Conservation (phyloP, 2,329 filamentous ascomycete species). For the Xylaria sp. region DNA sequence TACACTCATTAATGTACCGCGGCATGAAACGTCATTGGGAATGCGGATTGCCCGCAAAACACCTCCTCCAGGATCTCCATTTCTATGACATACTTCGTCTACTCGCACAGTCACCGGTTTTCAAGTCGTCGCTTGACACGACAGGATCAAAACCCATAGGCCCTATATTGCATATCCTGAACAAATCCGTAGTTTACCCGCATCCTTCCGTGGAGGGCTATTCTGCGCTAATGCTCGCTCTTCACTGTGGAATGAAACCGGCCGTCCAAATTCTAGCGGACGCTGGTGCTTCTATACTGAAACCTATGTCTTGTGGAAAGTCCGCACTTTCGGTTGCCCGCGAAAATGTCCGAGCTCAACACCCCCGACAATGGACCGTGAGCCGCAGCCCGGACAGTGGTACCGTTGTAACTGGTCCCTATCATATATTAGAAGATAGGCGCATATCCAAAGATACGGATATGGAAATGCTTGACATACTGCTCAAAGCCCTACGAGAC, state of each 20-base stretch:
- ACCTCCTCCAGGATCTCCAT: slow-evolving; percentile 3
- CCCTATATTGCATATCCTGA: background rate
- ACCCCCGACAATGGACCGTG: slow-evolving; percentile 18
- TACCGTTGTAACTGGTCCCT: too few relatives aligned
- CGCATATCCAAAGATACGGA: slow-evolving; percentile 27
- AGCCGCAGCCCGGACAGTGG: background rate
- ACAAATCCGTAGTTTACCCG: background rate
- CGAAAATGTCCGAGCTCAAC: slow-evolving; percentile 17
- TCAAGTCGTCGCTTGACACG: background rate
- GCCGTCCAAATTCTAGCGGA: slow-evolving; percentile 30
- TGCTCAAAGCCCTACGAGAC: slow-evolving; percentile 28
- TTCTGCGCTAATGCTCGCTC: slow-evolving; percentile 29
- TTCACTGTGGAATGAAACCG: slow-evolving; percentile 29
- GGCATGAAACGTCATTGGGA: background rate
- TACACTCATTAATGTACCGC: background rate
- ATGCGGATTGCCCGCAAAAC: background rate
- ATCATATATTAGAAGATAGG: background rate
- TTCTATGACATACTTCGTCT: slow-evolving; percentile 7
- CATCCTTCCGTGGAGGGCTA: slow-evolving; percentile 17
- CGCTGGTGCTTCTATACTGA: slow-evolving; percentile 26
- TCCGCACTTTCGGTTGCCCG: slow-evolving; percentile 28
- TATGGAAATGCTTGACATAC: slow-evolving; percentile 30
- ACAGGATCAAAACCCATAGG: background rate
- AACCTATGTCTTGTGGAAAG: slow-evolving; percentile 17
- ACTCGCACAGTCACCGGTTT: background rate